Evolutionary conservation across 2,329 filamentous ascomycete genomes (phyloP).

Genomic region (Sclerotiophoma versabilis): DNA sequence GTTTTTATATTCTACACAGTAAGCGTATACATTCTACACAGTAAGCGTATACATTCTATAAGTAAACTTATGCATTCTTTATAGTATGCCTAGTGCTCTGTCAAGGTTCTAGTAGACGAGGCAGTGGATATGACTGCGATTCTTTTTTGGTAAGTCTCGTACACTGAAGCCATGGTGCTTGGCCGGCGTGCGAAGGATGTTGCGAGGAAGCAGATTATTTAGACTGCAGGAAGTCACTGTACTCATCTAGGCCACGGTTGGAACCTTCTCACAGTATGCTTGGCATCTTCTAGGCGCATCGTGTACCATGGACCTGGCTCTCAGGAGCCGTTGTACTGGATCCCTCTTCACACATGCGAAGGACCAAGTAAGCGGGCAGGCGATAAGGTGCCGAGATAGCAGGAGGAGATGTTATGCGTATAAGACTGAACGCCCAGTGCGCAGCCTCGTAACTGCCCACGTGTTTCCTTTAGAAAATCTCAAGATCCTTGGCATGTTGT

Average conservation of each 20-base stretch:
- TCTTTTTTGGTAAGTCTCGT: not conserved
- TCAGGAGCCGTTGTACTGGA: not conserved
- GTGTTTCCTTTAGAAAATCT: not conserved
- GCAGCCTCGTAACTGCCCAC: not conserved
- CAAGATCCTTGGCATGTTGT: slow-evolving; percentile 17
- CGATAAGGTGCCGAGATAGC: not conserved
- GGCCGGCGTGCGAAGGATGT: not conserved
- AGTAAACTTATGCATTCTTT: too few species aligned
- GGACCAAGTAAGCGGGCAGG: not conserved
- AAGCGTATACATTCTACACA: too few species aligned
- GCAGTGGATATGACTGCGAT: not conserved
- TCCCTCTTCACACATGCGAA: not conserved
- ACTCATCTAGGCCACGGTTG: not conserved
- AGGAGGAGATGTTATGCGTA: not conserved
- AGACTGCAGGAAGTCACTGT: not conserved
- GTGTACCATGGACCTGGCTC: not conserved
- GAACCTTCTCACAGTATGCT: not conserved
- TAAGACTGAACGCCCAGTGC: slow-evolving; percentile 20
- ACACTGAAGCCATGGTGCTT: not conserved
- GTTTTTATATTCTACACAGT: too few species aligned
- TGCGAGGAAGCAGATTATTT: not conserved
- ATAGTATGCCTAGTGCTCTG: too few species aligned
- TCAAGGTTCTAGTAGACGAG: too few species aligned
- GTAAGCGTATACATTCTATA: too few species aligned
- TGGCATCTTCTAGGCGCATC: not conserved